Base-by-base conservation (phyloP, 371 early-diverging fungal species). In the Gilbertella persicaria region DNA sequence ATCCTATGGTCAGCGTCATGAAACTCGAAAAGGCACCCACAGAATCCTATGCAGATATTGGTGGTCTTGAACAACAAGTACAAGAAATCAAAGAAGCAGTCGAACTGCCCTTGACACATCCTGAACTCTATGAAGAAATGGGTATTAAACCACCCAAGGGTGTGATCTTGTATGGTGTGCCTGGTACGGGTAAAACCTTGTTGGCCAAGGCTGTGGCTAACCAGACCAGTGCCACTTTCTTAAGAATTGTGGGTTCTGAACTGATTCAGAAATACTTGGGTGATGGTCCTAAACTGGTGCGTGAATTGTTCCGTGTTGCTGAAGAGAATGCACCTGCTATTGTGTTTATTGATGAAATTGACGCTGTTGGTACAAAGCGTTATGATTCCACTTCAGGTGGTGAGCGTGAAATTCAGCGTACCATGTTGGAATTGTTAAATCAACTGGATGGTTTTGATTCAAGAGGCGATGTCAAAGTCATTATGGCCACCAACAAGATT, bases 301-400 rank as follows among this genome's bases (percentile, higher is more conserved):
- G 99, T 51, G 99, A 99, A 76, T 75, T 99, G 10, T 99, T 99
- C 87, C 82, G 97, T 47, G 95, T 99, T 2, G 99, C 99, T 8
- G 97, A 99, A 66, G 95, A 97, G 64, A 90, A 99, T 68, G 97
- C 99, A 14, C 99, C 99, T 7, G 91, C 97, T 10, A 99, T 99
- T 75, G 98, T 99, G 21, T 99, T 99, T 74, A 99, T 99, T 73
- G 99, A 99, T 75, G 99, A 99, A 83, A 99, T 99, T 58, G 99
- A 99, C 78, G 99, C 99, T 21, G 86, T 99, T 30, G 99, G 99
- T 58, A 93, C 97, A 17, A 99, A 98, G 69, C 88, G 98, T 76
- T 98, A 98, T 69, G 97, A 99, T 45, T 94, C 97, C 5, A 94
- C 92, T 36, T 97, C 97, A 3, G 97, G 97, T 29, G 99, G 99